These are phyloP conservation scores for Lentinula raphanica DNA, from an alignment of 768 basidiomycete genomes.

Conservation along the genomic window DNA sequence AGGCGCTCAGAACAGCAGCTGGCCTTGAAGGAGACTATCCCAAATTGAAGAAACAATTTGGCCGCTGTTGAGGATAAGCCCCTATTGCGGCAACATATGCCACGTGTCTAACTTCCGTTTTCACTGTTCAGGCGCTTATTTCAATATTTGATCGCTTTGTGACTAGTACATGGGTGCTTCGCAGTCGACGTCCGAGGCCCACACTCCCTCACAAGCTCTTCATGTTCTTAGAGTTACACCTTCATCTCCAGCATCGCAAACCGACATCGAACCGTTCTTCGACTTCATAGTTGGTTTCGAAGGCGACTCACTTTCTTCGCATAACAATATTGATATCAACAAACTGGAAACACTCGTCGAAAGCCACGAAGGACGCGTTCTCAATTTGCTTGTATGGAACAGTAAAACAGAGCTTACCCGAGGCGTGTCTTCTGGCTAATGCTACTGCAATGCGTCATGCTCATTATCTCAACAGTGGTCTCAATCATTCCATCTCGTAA, in stretches of 20 bases:
- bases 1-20: too few relatives aligned
- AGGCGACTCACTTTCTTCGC: slow-evolving; percentile 51
- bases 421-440: slow-evolving; percentile 42
- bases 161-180: slow-evolving; percentile 58
- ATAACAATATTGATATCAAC: slow-evolving; percentile 57
- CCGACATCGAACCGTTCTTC: slow-evolving; percentile 87
- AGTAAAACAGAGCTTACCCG: slow-evolving; percentile 69
- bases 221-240: slow-evolving; percentile 90
- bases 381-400: slow-evolving; percentile 80
- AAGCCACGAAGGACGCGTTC: slow-evolving; percentile 62
- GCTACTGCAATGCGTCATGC: neutral
- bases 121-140: too few relatives aligned
- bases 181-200: slow-evolving; percentile 55
- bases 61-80: too few relatives aligned
- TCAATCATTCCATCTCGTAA: slow-evolving; percentile 77
- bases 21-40: too few relatives aligned
- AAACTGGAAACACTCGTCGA: slow-evolving; percentile 81
- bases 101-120: too few relatives aligned
- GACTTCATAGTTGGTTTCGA: slow-evolving; percentile 95
- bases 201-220: slow-evolving; percentile 58
- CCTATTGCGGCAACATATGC: too few relatives aligned
- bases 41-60: too few relatives aligned
- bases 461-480: slow-evolving; percentile 50
- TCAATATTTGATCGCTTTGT: too few relatives aligned
- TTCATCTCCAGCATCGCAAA: slow-evolving; percentile 81